A percentile compares a stretch with the other conserved stretches of the same genome.
These are phyloP conservation scores for Candida palmyrensis DNA, from an alignment of 805 yeast genomes.

Conservation along the genomic window DNA sequence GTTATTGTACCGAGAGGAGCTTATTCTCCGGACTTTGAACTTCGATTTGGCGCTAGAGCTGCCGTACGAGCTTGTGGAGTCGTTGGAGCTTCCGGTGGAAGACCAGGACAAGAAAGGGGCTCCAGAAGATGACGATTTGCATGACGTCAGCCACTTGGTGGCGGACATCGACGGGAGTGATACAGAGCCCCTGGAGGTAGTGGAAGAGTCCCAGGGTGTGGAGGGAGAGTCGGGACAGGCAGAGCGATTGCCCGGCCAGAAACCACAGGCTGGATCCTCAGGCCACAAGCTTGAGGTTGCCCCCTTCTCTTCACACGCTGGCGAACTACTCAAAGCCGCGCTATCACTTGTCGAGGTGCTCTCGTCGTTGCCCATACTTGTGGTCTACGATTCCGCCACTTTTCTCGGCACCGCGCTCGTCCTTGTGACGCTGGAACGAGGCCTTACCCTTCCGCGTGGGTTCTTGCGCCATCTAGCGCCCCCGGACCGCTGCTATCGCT, in stretches of 20 bases:
- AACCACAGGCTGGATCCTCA: too few relatives aligned
- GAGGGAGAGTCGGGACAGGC: background rate
- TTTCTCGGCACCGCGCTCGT: conserved; percentile 27
- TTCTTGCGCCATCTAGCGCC: background rate
- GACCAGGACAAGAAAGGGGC: background rate
- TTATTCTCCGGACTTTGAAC: conserved; percentile 31
- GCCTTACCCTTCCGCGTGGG: background rate
- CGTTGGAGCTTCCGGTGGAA: conserved; percentile 6
- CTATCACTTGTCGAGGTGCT: conserved; percentile 32
- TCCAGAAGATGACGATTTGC: conserved; percentile 4
- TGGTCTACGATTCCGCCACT: conserved; percentile 28
- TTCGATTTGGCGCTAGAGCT: conserved; percentile 36
- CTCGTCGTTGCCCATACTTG: conserved; percentile 33
- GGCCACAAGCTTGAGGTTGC: too few relatives aligned
- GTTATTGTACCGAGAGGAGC: conserved; percentile 37
- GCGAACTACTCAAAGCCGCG: conserved; percentile 23
- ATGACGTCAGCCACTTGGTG: background rate
- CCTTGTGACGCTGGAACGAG: conserved; percentile 14
- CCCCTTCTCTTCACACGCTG: conserved; percentile 6
- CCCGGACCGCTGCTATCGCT: conserved; percentile 13
- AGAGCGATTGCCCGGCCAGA: too few relatives aligned
- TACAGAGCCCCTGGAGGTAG: conserved; percentile 11
- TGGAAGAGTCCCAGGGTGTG: conserved; percentile 8
- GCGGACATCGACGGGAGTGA: conserved; percentile 1
- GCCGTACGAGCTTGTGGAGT: conserved; percentile 31